Base-by-base conservation (phyloP, 805 yeast species). In the Clavispora santaluciae region DNA sequence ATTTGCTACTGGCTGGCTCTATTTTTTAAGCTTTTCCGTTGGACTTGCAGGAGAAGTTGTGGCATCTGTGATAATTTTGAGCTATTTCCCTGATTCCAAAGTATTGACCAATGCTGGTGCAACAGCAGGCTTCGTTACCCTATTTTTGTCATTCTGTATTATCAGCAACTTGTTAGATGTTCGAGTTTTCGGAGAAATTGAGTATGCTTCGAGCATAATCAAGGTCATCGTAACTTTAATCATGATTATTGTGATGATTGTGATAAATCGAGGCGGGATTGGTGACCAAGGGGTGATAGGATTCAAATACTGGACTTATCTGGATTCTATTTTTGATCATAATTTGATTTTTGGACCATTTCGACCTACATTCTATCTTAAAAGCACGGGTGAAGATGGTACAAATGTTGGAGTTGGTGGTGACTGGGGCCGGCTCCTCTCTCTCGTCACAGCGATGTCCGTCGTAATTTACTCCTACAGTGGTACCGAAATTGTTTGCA, bases 11-110 rank as follows among this genome's bases (percentile, higher is more conserved):
- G 90, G 91, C 1, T 75, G 88, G 67, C 68, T 79, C 22, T 87
- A 87, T 57, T 86, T 87, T 78, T 56, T 82, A 13, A 78, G 86
- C 41, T 85, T 83, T 56, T 72, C 83, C 12, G 63, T 84, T 36
- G 87, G 88, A 0, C 64, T 86, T 44, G 89, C 95, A 0, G 78
- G 90, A 0, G 95, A 86, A 54, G 73, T 87, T 3, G 83, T 87
- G 10, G 95, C 95, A 0, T 83, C 86, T 15, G 78, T 87, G 0
- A 80, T 87, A 22, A 76, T 86, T 80, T 62, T 87, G 33, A 75
- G 84, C 34, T 87, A 79, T 54, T 88, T 79, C 55, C 73, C 79
- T 1, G 56, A 68, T 30, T 61, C 84, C 33, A 54, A 75, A n/a
- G 65, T 80, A 8, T 74, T 81, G 0, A 68, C 71, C 6, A 63